Base-by-base conservation (phyloP, 352 stramenopile genomes). In the Phytopythium cucurbitacearum region DNA sequence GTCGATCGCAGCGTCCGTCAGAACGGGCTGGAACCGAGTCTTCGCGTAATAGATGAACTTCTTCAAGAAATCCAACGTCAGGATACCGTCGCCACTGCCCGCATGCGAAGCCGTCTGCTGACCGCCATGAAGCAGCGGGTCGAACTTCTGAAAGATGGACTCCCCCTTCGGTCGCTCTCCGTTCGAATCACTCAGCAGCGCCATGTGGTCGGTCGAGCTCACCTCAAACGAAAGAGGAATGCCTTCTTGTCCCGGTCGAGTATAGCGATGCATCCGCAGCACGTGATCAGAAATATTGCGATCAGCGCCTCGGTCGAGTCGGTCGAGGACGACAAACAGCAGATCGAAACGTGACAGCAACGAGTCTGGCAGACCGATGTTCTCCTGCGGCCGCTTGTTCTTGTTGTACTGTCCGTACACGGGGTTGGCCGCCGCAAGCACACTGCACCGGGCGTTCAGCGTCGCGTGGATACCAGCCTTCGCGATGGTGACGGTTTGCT, bases 41-140 rank as follows among this genome's bases (percentile, higher is more conserved):
- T 99, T 99, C 35, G 97, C 97, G 85, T 99, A 99, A 73, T 98
- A 95, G 59, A 99, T 91, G 68, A 98, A 99, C 80, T 99, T 99
- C 59, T 98, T 97, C 34, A 99, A 72, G 59, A 99, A 99, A 59
- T 98, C 94, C 46, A 94, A 53, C 47, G 97, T 96, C 33, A 98
- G 76, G 33, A 98, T 87, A 47, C 89, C 84, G 56, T 90, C 69
- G 49, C 76, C 71, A 7, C 68, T 76, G 28, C 75, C 66, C 8
- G 53, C 64, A 46, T 76, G 67, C 40, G 75, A 75, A 1, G 77
- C 73, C 15, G 73, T 75, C 59, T 83, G 67, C 56, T 80, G 75
- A 9, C 80, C 86, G 16, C 84, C 84, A 61, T 96, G 87, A 16
- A 96, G 73, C 2, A 96, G 65, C 12, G 89, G 89, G 55, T 97